phyloP scores from a whole-genome alignment of 2,329 filamentous ascomycete genomes.

The Aurifilum marmelostoma region DNA sequence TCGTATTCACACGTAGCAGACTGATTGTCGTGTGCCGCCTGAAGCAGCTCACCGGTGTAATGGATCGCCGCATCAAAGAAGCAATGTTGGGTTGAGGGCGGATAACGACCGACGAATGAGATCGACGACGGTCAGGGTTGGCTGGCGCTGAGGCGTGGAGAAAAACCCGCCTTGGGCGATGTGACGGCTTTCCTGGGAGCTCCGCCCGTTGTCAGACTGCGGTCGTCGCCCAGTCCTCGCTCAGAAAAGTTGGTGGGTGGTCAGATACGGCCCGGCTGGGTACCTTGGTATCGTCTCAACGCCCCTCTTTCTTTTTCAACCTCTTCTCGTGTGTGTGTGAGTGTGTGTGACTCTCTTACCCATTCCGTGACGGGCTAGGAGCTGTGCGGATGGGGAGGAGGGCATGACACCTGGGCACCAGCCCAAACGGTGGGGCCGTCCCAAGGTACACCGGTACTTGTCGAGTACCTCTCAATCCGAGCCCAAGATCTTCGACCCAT shows the following conservation, averaged over 20 bases:
- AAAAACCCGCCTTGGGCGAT: neutral
- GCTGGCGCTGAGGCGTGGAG: constrained; percentile 3
- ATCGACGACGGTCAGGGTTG: neutral
- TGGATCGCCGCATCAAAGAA: constrained; percentile 14
- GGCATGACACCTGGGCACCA: constrained; percentile 5
- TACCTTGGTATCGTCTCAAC: neutral
- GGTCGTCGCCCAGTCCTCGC: neutral
- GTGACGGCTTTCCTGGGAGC: neutral
- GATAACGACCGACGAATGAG: neutral
- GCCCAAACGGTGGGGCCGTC: constrained; percentile 1
- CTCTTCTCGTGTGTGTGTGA: too few relatives aligned
- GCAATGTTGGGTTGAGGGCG: constrained; percentile 14
- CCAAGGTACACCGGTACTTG: constrained; percentile 21
- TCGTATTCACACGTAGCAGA: neutral
- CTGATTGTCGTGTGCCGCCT: constrained; percentile 9
- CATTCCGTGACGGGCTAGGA: constrained; percentile 1
- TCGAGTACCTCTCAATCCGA: constrained; percentile 22
- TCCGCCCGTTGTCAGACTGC: neutral
- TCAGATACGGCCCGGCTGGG: constrained; percentile 14
- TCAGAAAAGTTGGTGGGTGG: neutral
- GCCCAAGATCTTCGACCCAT: constrained; percentile 15
- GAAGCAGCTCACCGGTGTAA: constrained; percentile 17
- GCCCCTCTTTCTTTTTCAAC: too few relatives aligned
- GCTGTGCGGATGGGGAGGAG: constrained; percentile 2
- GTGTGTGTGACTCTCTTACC: neutral